phyloP scores from a whole-genome alignment of 2,329 filamentous ascomycete species.

The Nakataea oryzae region DNA sequence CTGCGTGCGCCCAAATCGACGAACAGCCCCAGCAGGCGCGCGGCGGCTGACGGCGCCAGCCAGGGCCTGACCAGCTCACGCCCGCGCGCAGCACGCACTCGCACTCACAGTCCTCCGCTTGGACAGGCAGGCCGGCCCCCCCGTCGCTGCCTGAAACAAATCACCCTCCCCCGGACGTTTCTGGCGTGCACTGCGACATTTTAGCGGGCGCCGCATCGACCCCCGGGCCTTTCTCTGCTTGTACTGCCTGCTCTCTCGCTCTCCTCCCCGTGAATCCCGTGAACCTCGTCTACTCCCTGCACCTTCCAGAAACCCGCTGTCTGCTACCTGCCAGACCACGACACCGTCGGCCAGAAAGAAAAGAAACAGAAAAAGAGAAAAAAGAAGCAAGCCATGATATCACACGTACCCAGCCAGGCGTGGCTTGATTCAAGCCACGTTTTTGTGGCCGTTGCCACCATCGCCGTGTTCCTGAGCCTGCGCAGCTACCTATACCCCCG shows the following conservation, averaged over 20 bases:
- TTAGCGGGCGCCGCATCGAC: not conserved
- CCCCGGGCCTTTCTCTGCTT: not conserved
- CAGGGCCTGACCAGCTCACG: too few relatives aligned
- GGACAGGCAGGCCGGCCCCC: too few relatives aligned
- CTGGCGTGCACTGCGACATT: not conserved
- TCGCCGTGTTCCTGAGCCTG: constrained; percentile 11
- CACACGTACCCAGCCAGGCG: not conserved
- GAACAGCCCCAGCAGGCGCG: too few relatives aligned
- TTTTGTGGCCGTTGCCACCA: constrained; percentile 10
- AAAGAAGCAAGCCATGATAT: not conserved
- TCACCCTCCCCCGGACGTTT: not conserved
- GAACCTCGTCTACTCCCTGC: not conserved
- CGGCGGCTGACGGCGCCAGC: too few relatives aligned
- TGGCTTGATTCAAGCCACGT: not conserved
- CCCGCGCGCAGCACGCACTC: too few relatives aligned
- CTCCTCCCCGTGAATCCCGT: not conserved
- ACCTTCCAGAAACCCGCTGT: not conserved
- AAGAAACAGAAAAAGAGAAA: too few relatives aligned
- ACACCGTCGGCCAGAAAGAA: not conserved
- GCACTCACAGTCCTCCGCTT: too few relatives aligned
- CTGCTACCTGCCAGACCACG: too few relatives aligned
- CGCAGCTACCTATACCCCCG: constrained; percentile 13
- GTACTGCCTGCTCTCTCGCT: not conserved
- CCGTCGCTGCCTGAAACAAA: not conserved
- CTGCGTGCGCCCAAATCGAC: too few relatives aligned